These are phyloP conservation scores for Lasiosphaeria hispida DNA, from an alignment of 495 filamentous ascomycete genomes.

Conservation along the genomic window DNA sequence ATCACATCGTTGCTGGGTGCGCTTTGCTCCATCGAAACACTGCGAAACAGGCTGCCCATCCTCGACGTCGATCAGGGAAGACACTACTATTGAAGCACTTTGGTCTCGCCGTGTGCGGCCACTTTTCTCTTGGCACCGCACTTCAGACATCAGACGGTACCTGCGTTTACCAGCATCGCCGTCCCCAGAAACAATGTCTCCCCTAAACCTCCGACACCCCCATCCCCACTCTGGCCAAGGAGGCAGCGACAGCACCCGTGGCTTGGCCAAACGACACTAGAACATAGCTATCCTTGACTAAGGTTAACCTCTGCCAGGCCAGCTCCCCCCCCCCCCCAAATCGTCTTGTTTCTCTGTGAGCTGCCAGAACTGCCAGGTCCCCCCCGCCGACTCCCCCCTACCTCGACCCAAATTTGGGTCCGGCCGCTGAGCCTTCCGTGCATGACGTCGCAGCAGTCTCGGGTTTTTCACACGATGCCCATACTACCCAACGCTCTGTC, in stretches of 20 bases:
- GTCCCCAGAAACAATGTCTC: background rate
- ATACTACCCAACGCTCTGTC: constrained; percentile 1
- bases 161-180: background rate
- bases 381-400: background rate
- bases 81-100: background rate
- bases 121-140: constrained; percentile 14
- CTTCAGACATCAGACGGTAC: constrained; percentile 20
- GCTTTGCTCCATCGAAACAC: constrained; percentile 30
- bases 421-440: constrained; percentile 40
- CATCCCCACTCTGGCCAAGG: constrained; percentile 4
- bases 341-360: constrained; percentile 20
- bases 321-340: too few relatives aligned
- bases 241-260: constrained; percentile 3
- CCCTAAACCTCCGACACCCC: constrained; percentile 12
- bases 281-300: background rate
- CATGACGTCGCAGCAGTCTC: constrained; percentile 31
- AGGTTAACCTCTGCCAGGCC: too few relatives aligned
- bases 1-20: background rate
- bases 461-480: background rate
- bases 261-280: constrained; percentile 5
- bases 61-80: constrained; percentile 43
- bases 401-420: constrained; percentile 2
- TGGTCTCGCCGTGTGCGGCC: constrained; percentile 16
- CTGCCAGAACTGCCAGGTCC: constrained; percentile 5
- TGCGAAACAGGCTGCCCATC: constrained; percentile 31